These are phyloP conservation scores for Syncephalastrum racemosum DNA, from an alignment of 371 early-diverging fungal species.

Conservation along the genomic window DNA sequence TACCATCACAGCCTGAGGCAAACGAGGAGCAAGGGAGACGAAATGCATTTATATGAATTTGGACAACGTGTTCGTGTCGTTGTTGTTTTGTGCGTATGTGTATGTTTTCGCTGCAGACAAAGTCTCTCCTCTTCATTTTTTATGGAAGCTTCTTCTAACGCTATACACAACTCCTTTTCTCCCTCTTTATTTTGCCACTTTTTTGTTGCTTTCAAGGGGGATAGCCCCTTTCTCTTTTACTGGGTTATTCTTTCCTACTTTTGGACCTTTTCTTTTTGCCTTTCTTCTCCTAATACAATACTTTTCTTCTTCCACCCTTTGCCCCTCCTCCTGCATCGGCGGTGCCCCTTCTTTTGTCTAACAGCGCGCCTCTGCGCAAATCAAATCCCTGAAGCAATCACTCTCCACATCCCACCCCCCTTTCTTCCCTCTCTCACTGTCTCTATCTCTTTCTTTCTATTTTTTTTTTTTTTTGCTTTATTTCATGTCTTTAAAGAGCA, in stretches of 20 bases:
- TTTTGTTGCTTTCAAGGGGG: no score
- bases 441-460: slow-evolving; percentile 11
- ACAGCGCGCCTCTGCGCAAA: slow-evolving; percentile 10
- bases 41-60: no score
- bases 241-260: no score
- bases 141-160: slow-evolving; percentile 2
- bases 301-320: slow-evolving; percentile 9
- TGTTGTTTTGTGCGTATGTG: slow-evolving; percentile 1
- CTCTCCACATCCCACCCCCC: neutral
- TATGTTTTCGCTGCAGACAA: slow-evolving; percentile 2
- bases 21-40: no score
- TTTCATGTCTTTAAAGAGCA: slow-evolving; percentile 15
- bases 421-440: slow-evolving; percentile 11
- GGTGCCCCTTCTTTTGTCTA: slow-evolving; percentile 10
- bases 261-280: neutral
- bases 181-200: slow-evolving; percentile 3
- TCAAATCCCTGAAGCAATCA: slow-evolving; percentile 1
- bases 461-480: slow-evolving; percentile 14
- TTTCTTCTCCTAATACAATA: slow-evolving; percentile 4
- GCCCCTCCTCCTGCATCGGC: slow-evolving; percentile 6
- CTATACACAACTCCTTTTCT: slow-evolving; percentile 3
- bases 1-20: no score
- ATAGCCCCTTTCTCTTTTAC: no score
- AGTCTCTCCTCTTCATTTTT: neutral
- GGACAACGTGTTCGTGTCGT: neutral